phyloP scores from a whole-genome alignment of 305 asterid genomes.

The Fraxinus floribunda region DNA sequence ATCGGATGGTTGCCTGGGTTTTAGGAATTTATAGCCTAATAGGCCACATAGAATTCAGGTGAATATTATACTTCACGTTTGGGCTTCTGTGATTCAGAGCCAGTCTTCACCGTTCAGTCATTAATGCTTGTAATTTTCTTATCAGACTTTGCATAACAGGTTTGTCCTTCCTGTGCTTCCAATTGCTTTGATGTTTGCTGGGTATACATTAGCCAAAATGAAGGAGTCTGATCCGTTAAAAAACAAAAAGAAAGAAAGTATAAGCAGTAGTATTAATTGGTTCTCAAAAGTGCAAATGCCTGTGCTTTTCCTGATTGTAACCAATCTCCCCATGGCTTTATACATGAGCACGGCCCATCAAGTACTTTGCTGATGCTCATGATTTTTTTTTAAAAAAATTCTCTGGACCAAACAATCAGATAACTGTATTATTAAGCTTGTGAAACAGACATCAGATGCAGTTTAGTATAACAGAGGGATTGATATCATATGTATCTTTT shows the following conservation, averaged over 20 bases:
- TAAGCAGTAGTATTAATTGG: constrained; percentile 24
- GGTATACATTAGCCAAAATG: constrained; percentile 60
- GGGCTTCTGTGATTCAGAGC: constrained; percentile 14
- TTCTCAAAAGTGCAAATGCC: constrained; percentile 43
- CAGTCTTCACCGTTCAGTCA: constrained; percentile 16
- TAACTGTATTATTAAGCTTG: constrained; percentile 4
- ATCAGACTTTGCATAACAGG: constrained; percentile 55
- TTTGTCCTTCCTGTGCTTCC: constrained; percentile 97
- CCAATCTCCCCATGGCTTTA: constrained; percentile 85
- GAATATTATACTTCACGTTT: neutral
- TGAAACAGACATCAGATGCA: neutral
- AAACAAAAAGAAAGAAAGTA: constrained; percentile 32
- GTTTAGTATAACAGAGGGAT: neutral
- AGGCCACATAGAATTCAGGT: constrained; percentile 99
- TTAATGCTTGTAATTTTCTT: constrained; percentile 43
- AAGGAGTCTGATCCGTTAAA: constrained; percentile 25
- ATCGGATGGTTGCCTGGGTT: constrained; percentile 70
- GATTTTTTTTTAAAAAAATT: neutral
- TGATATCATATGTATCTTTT: neutral
- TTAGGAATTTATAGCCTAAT: constrained; percentile 81
- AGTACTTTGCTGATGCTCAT: constrained; percentile 37
- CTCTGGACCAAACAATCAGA: neutral
- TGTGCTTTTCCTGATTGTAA: constrained; percentile 52
- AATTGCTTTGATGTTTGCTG: constrained; percentile 75
- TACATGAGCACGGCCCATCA: constrained; percentile 93